Evolutionary conservation across 257 asterid species (phyloP).

Genomic region (Plantago elongata): DNA sequence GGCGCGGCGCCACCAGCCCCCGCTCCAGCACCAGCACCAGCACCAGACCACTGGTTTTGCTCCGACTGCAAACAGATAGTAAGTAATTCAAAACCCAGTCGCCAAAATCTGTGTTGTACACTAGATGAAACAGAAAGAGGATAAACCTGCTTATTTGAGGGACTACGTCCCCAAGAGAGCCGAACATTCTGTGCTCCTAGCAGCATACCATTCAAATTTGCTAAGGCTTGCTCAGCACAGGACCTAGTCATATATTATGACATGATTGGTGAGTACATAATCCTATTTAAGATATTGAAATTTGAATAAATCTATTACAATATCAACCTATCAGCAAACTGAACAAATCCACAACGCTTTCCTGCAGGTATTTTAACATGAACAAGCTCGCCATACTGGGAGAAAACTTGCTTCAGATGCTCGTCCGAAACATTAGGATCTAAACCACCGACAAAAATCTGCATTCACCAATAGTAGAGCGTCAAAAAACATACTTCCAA

Average conservation of each 20-base stretch:
- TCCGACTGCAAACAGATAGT: constrained; percentile 34
- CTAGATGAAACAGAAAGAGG: not conserved
- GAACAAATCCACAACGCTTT: constrained; percentile 94
- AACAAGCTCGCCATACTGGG: constrained; percentile 68
- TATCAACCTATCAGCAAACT: constrained; percentile 66
- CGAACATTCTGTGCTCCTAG: constrained; percentile 78
- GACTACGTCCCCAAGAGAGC: constrained; percentile 95
- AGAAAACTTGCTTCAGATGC: constrained; percentile 70
- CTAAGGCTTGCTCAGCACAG: constrained; percentile 72
- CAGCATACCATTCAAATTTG: constrained; percentile 56
- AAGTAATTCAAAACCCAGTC: constrained; percentile 15
- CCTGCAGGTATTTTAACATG: constrained; percentile 87
- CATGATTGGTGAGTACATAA: constrained; percentile 7
- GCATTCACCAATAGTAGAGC: constrained; percentile 21
- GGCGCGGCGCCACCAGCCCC: constrained; percentile 26
- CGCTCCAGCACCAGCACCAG: constrained; percentile 25
- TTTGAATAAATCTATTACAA: not conserved
- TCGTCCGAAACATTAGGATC: constrained; percentile 80
- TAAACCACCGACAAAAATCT: constrained; percentile 87
- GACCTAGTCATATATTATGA: constrained; percentile 32
- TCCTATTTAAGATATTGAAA: not conserved
- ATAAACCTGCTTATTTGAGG: constrained; percentile 78
- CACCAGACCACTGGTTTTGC: constrained; percentile 57
- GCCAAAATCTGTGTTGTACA: not conserved
- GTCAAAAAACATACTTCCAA: constrained; percentile 9